Evolutionary conservation across 768 basidiomycete species (phyloP).

Genomic region (Leccinum broughii): DNA sequence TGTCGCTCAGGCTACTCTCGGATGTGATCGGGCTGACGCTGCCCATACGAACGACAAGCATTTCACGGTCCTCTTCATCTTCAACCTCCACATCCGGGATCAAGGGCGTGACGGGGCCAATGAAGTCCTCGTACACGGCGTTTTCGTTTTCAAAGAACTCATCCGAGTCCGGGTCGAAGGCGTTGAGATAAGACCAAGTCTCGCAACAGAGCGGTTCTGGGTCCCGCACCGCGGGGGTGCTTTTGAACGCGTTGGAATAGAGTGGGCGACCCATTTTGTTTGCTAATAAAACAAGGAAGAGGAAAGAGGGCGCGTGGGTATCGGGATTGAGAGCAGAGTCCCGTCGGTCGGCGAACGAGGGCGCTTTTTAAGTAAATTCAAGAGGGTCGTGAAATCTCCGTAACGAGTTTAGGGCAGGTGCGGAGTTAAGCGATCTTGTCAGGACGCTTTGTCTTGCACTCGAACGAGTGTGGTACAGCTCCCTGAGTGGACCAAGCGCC

Average conservation of each 20-base stretch:
- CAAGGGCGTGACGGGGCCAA: conserved; percentile 39
- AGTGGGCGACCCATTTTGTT: conserved; percentile 58
- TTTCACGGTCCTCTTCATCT: conserved; percentile 31
- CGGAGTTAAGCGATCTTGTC: conserved; percentile 28
- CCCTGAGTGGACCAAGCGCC: too few relatives aligned
- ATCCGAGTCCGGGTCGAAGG: conserved; percentile 81
- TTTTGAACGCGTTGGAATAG: conserved; percentile 46
- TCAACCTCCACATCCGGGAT: conserved; percentile 21
- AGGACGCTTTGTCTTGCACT: too few relatives aligned
- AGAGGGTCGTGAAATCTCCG: conserved; percentile 5
- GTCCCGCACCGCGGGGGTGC: conserved; percentile 44
- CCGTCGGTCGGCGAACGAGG: neutral
- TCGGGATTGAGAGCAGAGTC: neutral
- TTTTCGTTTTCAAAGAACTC: conserved; percentile 66
- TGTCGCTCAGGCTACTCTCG: conserved; percentile 46
- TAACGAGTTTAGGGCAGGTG: conserved; percentile 35
- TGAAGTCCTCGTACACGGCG: conserved; percentile 62
- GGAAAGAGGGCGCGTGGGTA: conserved; percentile 15
- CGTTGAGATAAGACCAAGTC: conserved; percentile 64
- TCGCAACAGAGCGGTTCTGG: conserved; percentile 45
- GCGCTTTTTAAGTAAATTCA: conserved; percentile 15
- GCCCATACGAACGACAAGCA: conserved; percentile 32
- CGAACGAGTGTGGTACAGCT: too few relatives aligned
- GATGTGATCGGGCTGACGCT: conserved; percentile 39
- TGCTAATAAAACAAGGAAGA: conserved; percentile 31